Percentiles rank a stretch among this genome's conserved stretches.
These are phyloP conservation scores for Lathyrus sativus DNA, from an alignment of 306 rosid genomes.

Conservation along the genomic window DNA sequence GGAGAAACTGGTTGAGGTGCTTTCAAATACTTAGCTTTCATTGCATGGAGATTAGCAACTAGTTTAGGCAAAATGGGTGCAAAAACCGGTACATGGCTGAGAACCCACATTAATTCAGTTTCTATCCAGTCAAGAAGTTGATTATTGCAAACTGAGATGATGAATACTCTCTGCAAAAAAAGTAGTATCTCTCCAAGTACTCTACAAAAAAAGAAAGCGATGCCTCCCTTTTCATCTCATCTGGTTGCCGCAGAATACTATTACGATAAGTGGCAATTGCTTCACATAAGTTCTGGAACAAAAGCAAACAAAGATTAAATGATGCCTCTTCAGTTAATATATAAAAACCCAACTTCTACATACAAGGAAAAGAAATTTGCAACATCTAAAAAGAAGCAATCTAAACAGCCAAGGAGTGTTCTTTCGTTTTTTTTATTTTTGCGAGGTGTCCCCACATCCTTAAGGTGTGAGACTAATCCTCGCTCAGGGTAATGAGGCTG, in stretches of 20 bases:
- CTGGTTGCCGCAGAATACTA: slow-evolving; percentile 83
- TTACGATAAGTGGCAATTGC: slow-evolving; percentile 89
- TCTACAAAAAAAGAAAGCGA: slow-evolving; percentile 81
- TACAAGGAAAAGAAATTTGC: slow-evolving; percentile 28
- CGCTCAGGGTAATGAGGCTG: neutral
- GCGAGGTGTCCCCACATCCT: slow-evolving; percentile 21
- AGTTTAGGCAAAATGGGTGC: slow-evolving; percentile 61
- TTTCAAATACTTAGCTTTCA: slow-evolving; percentile 75
- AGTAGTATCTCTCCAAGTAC: slow-evolving; percentile 96
- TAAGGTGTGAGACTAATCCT: slow-evolving; percentile 29
- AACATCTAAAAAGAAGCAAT: slow-evolving; percentile 7
- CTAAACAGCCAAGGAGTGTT: slow-evolving; percentile 34
- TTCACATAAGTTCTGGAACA: slow-evolving; percentile 79
- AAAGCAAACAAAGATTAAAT: slow-evolving; percentile 37
- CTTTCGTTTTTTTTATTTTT: neutral
- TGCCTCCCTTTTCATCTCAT: slow-evolving; percentile 95
- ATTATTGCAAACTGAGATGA: too few relatives aligned
- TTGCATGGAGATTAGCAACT: slow-evolving; percentile 60
- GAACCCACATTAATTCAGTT: slow-evolving; percentile 84
- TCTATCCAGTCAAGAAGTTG: slow-evolving; percentile 96
- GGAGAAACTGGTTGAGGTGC: slow-evolving; percentile 54
- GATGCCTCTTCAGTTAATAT: slow-evolving; percentile 27
- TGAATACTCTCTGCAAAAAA: slow-evolving; percentile 82
- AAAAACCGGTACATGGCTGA: slow-evolving; percentile 83
- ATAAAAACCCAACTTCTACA: slow-evolving; percentile 27